A percentile compares a stretch with the other conserved stretches of the same genome.
phyloP scores from a whole-genome alignment of 176 grass and related monocot genomes.

The Phragmites australis region DNA sequence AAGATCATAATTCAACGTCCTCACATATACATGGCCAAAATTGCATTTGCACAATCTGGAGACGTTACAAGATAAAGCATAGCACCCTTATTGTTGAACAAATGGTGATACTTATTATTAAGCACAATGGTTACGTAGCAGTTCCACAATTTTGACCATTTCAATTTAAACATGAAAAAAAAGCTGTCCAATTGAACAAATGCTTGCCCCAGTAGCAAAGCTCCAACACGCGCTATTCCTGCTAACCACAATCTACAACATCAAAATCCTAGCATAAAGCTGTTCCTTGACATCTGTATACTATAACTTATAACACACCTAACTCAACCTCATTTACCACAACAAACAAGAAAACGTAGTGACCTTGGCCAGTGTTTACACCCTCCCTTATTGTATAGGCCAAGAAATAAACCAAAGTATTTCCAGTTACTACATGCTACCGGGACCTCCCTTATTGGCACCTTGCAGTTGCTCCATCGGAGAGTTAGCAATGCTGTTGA shows the following conservation, averaged over 20 bases:
- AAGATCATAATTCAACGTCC: too few species aligned
- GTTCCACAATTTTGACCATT: background rate
- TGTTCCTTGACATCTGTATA: constrained; percentile 24
- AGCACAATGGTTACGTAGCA: background rate
- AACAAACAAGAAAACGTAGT: constrained; percentile 26
- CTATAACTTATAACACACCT: constrained; percentile 34
- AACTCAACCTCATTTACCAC: constrained; percentile 41
- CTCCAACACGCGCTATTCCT: constrained; percentile 3
- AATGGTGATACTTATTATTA: constrained; percentile 33
- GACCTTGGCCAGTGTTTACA: constrained; percentile 18
- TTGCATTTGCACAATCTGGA: background rate
- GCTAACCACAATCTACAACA: constrained; percentile 46
- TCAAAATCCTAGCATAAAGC: constrained; percentile 6
- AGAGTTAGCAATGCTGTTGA: constrained; percentile 85
- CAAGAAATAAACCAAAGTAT: constrained; percentile 27
- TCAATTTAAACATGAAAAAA: constrained; percentile 21
- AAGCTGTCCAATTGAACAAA: constrained; percentile 15
- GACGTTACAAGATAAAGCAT: background rate
- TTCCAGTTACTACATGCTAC: constrained; percentile 50
- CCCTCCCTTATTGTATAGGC: constrained; percentile 31
- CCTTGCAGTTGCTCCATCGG: constrained; percentile 98
- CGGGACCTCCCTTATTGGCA: constrained; percentile 59
- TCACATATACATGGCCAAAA: too few species aligned
- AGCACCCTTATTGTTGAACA: background rate
- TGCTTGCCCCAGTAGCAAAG: background rate